Base-by-base conservation (phyloP, 2,329 filamentous ascomycete genomes). In the Stagonosporopsis chrysanthemi region DNA sequence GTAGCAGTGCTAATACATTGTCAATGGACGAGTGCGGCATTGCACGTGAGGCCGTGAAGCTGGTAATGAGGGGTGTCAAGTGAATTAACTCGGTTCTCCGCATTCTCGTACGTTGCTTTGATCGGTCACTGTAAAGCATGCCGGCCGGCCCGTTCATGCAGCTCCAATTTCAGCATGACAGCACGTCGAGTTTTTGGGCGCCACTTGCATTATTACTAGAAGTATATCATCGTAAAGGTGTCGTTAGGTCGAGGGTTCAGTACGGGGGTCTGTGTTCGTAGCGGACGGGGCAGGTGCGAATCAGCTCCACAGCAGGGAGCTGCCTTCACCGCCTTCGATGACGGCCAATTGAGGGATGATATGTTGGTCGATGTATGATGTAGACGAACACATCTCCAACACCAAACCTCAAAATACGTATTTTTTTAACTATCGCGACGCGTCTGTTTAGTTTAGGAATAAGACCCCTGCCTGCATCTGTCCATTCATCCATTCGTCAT, bases 401-500 rank as follows among this genome's bases (percentile, higher is more conserved):
- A 53, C 44, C 28, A 31, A 22, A 40, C 23, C 40, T 26, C 43
- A 24, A 22, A 38, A 22, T 6, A 22, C 23, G 15, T 39, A 19
- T 22, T 22, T 22, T 8, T 38, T 49, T n/a, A 22, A 22, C 19
- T 52, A 12, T 39, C 38, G 15, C 33, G 33, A 23, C 29, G 3
- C 12, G 29, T 31, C 23, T 38, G 14, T 17, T 38, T 39, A 22
- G 6, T 17, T 11, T 39, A 19, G n/a, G n/a, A n/a, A n/a, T 29
- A 12, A 29, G 19, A 9, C 14, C 22, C n/a, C 23, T 22, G 1
- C 40, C n/a, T 15, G 15, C 15, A 33, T 45, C 22, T 28, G 12
- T 23, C 24, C 12, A 3, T 4, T 2, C 22, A 26, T 15, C 17
- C 39, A 4, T 23, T 38, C 43, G 70, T 0, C 26, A 75, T 75